Evolutionary conservation across 192 early-diverging fungal species (phyloP).

Genomic region (Coemansia guatemalensis): DNA sequence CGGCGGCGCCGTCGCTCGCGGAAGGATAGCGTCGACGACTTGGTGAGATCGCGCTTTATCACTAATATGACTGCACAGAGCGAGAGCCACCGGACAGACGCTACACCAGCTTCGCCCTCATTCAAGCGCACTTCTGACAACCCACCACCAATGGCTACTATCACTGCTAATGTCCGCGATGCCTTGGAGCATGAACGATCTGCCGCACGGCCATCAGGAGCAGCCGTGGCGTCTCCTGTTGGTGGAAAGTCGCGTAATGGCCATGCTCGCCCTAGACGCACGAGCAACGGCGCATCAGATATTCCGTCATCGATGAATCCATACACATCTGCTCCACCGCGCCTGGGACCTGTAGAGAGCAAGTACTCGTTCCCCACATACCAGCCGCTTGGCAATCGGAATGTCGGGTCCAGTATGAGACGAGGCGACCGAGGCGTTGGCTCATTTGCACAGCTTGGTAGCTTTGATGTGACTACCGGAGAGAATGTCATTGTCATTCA

Average conservation of each 20-base stretch:
- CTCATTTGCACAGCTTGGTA: background rate
- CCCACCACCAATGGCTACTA: slow-evolving; percentile 17
- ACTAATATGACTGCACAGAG: slow-evolving; percentile 12
- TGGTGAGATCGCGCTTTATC: slow-evolving; percentile 46
- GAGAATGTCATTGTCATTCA: slow-evolving; percentile 82
- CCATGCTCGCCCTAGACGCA: background rate
- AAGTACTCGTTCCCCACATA: slow-evolving; percentile 48
- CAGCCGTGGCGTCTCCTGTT: background rate
- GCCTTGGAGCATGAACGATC: slow-evolving; percentile 38
- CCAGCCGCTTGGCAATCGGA: slow-evolving; percentile 26
- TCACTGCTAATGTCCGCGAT: slow-evolving; percentile 46
- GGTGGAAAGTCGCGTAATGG: background rate
- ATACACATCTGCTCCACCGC: slow-evolving; percentile 1
- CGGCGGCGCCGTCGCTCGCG: slow-evolving; percentile 24
- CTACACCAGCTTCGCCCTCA: background rate
- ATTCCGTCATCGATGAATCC: background rate
- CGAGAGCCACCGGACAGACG: slow-evolving; percentile 8
- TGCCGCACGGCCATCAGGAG: background rate
- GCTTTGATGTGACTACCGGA: slow-evolving; percentile 36
- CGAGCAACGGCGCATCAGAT: background rate
- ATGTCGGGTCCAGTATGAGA: slow-evolving; percentile 36
- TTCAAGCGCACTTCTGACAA: slow-evolving; percentile 12
- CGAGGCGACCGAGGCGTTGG: slow-evolving; percentile 33
- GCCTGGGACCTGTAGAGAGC: slow-evolving; percentile 28
- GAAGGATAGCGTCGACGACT: slow-evolving; percentile 52